A percentile compares a stretch with the other conserved stretches of the same genome.
Evolutionary conservation across 176 grass and related monocot genomes (phyloP).

Genomic region (Bromus sterilis): DNA sequence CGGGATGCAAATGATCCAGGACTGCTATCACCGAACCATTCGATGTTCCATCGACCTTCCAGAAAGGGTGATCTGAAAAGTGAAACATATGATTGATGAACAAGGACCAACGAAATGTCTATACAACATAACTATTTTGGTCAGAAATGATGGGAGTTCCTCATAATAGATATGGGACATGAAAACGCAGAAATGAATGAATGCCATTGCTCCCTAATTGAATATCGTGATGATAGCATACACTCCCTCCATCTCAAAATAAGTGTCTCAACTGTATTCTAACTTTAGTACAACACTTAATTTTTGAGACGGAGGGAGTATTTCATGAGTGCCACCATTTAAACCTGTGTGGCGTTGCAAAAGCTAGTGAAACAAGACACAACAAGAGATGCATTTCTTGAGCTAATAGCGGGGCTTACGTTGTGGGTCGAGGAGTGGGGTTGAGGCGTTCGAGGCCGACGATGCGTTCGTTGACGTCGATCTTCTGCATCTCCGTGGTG

Average conservation of each 20-base stretch:
- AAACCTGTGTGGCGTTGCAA: neutral
- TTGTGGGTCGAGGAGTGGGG: slow-evolving; percentile 74
- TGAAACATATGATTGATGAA: neutral
- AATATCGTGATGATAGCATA: too few relatives aligned
- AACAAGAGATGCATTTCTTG: neutral
- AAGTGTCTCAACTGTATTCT: too few relatives aligned
- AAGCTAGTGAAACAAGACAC: neutral
- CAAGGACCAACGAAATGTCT: neutral
- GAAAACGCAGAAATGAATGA: neutral
- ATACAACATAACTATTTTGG: neutral
- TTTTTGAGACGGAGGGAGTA: too few relatives aligned
- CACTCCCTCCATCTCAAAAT: too few relatives aligned
- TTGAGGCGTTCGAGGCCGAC: slow-evolving; percentile 88
- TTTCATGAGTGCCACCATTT: neutral
- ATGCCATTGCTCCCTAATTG: neutral
- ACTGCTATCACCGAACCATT: slow-evolving; percentile 89
- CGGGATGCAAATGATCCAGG: slow-evolving; percentile 67
- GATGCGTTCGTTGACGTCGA: slow-evolving; percentile 87
- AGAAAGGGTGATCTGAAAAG: slow-evolving; percentile 79
- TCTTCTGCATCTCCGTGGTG: slow-evolving; percentile 85
- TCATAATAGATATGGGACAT: neutral
- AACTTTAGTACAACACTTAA: too few relatives aligned
- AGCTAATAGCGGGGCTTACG: slow-evolving; percentile 34
- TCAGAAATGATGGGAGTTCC: neutral
- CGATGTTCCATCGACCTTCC: slow-evolving; percentile 92